A percentile compares a stretch with the other conserved stretches of the same genome.
Evolutionary conservation across 192 early-diverging fungal genomes (phyloP).

Genomic region (Umbelopsis sp.): DNA sequence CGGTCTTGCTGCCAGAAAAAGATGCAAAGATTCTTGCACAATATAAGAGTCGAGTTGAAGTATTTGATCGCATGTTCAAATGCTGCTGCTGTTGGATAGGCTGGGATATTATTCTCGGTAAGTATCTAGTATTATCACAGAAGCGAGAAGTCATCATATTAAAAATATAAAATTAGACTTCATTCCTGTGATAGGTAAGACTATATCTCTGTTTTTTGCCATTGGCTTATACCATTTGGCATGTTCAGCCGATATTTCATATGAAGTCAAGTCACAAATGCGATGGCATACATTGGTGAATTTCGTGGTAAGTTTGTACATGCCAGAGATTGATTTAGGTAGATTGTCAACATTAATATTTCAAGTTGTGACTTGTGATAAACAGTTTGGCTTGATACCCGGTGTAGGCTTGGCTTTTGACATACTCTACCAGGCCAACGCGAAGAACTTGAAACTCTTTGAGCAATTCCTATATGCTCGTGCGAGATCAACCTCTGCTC

Average conservation of each 20-base stretch:
- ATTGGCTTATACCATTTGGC: conserved; percentile 27
- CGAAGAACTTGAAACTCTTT: conserved; percentile 25
- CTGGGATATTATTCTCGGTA: conserved; percentile 28
- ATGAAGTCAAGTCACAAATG: conserved; percentile 20
- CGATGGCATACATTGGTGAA: conserved; percentile 29
- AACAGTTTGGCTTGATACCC: conserved; percentile 36
- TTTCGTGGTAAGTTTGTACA: conserved; percentile 26
- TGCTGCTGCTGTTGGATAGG: conserved; percentile 39
- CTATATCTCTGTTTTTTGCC: conserved; percentile 26
- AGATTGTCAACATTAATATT: no score
- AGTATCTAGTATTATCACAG: background rate
- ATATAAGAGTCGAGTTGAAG: conserved; percentile 20
- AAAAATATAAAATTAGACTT: conserved; percentile 4
- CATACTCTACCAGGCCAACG: conserved; percentile 27
- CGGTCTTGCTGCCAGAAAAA: background rate
- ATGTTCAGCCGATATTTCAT: conserved; percentile 25
- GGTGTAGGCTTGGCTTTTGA: conserved; percentile 28
- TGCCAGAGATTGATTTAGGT: background rate
- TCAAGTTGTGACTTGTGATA: background rate
- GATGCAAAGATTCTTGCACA: background rate
- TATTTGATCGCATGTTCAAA: conserved; percentile 24
- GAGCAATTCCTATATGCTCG: conserved; percentile 19
- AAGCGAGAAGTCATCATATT: background rate
- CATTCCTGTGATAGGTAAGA: conserved; percentile 34
- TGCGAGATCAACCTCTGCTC: conserved; percentile 1